Percentiles rank a stretch among this genome's conserved stretches.
Evolutionary conservation across 2,329 filamentous ascomycete species (phyloP).

Genomic region (Venturia pyrina): DNA sequence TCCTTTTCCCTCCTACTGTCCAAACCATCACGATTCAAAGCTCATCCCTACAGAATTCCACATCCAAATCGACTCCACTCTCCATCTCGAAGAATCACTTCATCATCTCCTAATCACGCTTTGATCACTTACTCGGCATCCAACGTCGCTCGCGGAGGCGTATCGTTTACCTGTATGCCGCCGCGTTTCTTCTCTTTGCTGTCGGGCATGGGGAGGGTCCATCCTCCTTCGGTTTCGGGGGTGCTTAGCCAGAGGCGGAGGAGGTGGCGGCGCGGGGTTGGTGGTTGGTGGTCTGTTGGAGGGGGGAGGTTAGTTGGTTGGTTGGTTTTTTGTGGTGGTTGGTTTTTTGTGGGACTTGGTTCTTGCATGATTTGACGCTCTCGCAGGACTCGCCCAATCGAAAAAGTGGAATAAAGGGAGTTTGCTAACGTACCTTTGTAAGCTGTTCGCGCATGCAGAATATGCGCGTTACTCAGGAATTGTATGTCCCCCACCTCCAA

Average conservation of each 20-base stretch:
- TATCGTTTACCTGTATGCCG: slow-evolving; percentile 80
- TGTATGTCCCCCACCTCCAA: slow-evolving; percentile 83
- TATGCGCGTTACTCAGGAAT: slow-evolving; percentile 70
- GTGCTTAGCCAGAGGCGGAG: slow-evolving; percentile 79
- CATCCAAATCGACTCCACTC: too few species aligned
- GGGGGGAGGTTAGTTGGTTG: too few species aligned
- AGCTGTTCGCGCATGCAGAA: slow-evolving; percentile 70
- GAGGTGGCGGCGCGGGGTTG: slow-evolving; percentile 62
- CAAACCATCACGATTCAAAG: too few species aligned
- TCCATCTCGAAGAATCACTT: too few species aligned
- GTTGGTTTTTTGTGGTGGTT: too few species aligned
- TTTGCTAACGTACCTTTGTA: slow-evolving; percentile 42
- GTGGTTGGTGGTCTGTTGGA: slow-evolving; percentile 49
- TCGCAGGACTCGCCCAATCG: too few species aligned
- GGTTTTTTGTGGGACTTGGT: too few species aligned
- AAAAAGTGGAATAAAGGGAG: too few species aligned
- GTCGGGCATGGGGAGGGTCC: slow-evolving; percentile 75
- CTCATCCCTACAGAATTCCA: too few species aligned
- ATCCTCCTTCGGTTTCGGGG: slow-evolving; percentile 73
- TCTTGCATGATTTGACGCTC: too few species aligned
- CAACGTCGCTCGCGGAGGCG: slow-evolving; percentile 60
- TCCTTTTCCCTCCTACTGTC: too few species aligned
- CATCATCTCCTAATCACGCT: background rate
- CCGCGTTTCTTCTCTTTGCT: slow-evolving; percentile 76
- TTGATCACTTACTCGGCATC: slow-evolving; percentile 56